These are phyloP conservation scores for Naganishia antarctica DNA, from an alignment of 768 basidiomycete species.

Conservation along the genomic window DNA sequence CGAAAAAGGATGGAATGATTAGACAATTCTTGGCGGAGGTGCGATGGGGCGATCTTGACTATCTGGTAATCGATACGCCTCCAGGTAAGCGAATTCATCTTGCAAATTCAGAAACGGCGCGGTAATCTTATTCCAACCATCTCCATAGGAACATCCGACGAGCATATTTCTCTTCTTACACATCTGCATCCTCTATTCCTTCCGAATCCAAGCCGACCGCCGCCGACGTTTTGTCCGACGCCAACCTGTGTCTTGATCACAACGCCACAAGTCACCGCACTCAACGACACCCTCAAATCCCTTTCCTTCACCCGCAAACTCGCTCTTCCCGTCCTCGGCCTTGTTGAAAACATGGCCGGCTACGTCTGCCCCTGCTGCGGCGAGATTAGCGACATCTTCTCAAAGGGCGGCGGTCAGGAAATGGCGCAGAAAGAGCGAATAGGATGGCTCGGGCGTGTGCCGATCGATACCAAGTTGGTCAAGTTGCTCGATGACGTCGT, in stretches of 20 bases:
- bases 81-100: slow-evolving; percentile 63
- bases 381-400: slow-evolving; percentile 90
- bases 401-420: slow-evolving; percentile 83
- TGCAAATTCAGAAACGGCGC: not conserved
- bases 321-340: slow-evolving; percentile 75
- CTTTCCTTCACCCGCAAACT: slow-evolving; percentile 89
- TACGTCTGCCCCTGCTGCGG: slow-evolving; percentile 97
- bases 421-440: slow-evolving; percentile 73
- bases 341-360: slow-evolving; percentile 98
- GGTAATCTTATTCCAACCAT: not conserved
- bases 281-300: slow-evolving; percentile 92
- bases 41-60: slow-evolving; percentile 90
- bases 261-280: slow-evolving; percentile 92
- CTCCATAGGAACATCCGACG: slow-evolving; percentile 91
- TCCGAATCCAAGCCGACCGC: slow-evolving; percentile 26
- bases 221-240: slow-evolving; percentile 55
- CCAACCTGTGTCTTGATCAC: slow-evolving; percentile 79
- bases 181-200: slow-evolving; percentile 78
- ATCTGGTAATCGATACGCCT: slow-evolving; percentile 88
- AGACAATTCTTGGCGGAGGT: slow-evolving; percentile 90
- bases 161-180: slow-evolving; percentile 90
- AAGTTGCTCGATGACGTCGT: slow-evolving; percentile 70
- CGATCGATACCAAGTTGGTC: slow-evolving; percentile 88
- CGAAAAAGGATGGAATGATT: slow-evolving; percentile 98
- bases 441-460: slow-evolving; percentile 76